phyloP scores from a whole-genome alignment of 768 basidiomycete species.

The Hericium rajendrae region DNA sequence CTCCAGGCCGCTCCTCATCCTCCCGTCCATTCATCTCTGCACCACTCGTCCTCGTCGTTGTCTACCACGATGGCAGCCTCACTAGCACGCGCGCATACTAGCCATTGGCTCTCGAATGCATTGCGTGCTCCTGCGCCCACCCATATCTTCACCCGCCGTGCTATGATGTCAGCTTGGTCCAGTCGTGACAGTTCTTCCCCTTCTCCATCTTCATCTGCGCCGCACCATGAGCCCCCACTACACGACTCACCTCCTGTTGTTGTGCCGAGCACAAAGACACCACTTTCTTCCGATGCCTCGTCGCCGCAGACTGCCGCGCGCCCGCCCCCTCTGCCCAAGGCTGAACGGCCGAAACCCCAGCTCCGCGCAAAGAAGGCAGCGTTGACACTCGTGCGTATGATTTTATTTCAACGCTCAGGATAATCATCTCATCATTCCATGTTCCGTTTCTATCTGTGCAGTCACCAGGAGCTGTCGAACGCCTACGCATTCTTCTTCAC shows the following conservation, averaged over 20 bases:
- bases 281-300: slow-evolving; percentile 47
- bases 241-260: slow-evolving; percentile 45
- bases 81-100: slow-evolving; percentile 5
- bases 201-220: slow-evolving; percentile 15
- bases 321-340: slow-evolving; percentile 60
- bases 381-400: slow-evolving; percentile 50
- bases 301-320: slow-evolving; percentile 66
- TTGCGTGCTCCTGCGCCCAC: slow-evolving; percentile 8
- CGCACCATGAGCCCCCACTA: slow-evolving; percentile 14
- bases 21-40: no score
- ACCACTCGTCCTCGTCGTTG: background rate
- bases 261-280: slow-evolving; percentile 32
- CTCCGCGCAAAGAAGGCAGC: slow-evolving; percentile 71
- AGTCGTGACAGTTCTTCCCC: slow-evolving; percentile 23
- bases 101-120: slow-evolving; percentile 4
- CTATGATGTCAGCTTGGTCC: slow-evolving; percentile 61
- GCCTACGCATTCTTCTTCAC: slow-evolving; percentile 63
- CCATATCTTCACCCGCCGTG: slow-evolving; percentile 38
- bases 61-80: slow-evolving; percentile 9
- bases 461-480: slow-evolving; percentile 72
- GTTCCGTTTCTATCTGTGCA: slow-evolving; percentile 21
- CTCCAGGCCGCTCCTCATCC: background rate
- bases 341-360: slow-evolving; percentile 52
- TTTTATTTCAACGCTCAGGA: background rate
- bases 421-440: background rate